These are phyloP conservation scores for Phyllosticta capitalensis DNA, from an alignment of 2,329 filamentous ascomycete species.

Conservation along the genomic window DNA sequence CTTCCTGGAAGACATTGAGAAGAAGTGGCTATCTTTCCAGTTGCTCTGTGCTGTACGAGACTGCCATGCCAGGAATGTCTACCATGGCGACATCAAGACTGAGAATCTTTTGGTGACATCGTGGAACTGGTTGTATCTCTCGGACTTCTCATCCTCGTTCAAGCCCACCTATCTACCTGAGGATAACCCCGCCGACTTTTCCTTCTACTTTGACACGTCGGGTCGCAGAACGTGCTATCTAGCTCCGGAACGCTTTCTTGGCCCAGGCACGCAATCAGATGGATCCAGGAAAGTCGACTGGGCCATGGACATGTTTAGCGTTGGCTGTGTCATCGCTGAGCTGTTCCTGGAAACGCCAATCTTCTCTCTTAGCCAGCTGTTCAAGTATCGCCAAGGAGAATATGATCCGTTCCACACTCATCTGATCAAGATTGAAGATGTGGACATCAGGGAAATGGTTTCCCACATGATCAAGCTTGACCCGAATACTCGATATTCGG, in stretches of 20 bases:
- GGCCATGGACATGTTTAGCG: conserved; percentile 99
- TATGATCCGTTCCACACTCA: conserved; percentile 79
- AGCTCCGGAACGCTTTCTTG: conserved; percentile 84
- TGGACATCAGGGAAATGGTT: conserved; percentile 78
- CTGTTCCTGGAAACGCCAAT: conserved; percentile 90
- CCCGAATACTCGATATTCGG: conserved; percentile 82
- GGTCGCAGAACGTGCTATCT: conserved; percentile 88
- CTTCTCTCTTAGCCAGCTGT: conserved; percentile 95
- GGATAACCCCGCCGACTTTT: conserved; percentile 94
- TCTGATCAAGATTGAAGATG: conserved; percentile 77
- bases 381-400: conserved; percentile 85
- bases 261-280: conserved; percentile 56
- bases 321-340: conserved; percentile 92
- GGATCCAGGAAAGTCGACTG: conserved; percentile 59
- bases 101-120: conserved; percentile 96
- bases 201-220: conserved; percentile 94
- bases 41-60: conserved; percentile 85
- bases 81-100: conserved; percentile 97
- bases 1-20: conserved; percentile 94
- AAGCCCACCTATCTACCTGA: conserved; percentile 91
- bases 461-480: conserved; percentile 94
- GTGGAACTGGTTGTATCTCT: conserved; percentile 98
- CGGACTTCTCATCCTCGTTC: conserved; percentile 94
- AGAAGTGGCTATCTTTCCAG: conserved; percentile 97
- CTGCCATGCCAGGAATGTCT: conserved; percentile 79